Evolutionary conservation across 1,139 yeast genomes (phyloP).

Genomic region (Lodderomyces margitis): DNA sequence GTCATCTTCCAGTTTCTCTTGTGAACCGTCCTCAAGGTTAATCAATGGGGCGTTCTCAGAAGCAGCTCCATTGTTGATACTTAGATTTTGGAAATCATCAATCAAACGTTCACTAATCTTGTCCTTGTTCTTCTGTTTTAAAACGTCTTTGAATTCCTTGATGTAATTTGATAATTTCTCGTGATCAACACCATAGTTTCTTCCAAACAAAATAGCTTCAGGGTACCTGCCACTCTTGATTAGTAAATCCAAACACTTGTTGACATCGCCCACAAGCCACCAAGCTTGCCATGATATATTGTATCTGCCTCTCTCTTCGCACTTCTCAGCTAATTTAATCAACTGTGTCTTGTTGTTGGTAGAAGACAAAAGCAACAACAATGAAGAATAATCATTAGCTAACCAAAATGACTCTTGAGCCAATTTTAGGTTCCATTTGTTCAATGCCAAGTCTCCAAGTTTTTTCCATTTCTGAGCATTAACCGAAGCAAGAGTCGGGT

Average conservation of each 20-base stretch:
- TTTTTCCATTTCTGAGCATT: slow-evolving; percentile 74
- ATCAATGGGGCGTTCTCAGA: slow-evolving; percentile 30
- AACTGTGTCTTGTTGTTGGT: slow-evolving; percentile 67
- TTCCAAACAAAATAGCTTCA: slow-evolving; percentile 82
- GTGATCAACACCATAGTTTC: slow-evolving; percentile 60
- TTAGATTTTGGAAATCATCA: slow-evolving; percentile 32
- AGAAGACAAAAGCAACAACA: slow-evolving; percentile 80
- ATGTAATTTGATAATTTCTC: slow-evolving; percentile 33
- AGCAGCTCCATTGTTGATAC: slow-evolving; percentile 14
- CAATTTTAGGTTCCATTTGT: slow-evolving; percentile 73
- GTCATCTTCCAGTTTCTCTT: slow-evolving; percentile 17
- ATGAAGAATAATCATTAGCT: slow-evolving; percentile 80
- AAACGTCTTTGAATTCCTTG: slow-evolving; percentile 62
- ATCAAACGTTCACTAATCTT: slow-evolving; percentile 61
- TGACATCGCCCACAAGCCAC: slow-evolving; percentile 79
- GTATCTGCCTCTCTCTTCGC: slow-evolving; percentile 71
- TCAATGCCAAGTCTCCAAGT: slow-evolving; percentile 83
- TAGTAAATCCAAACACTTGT: slow-evolving; percentile 64
- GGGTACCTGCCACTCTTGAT: slow-evolving; percentile 67
- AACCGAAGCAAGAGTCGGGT: slow-evolving; percentile 32
- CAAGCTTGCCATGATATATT: slow-evolving; percentile 90
- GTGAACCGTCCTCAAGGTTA: slow-evolving; percentile 25
- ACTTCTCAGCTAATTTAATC: slow-evolving; percentile 57
- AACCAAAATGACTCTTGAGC: slow-evolving; percentile 80
- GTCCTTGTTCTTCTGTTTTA: slow-evolving; percentile 51